phyloP scores from a whole-genome alignment of 2,329 filamentous ascomycete species.

The Mycocentrospora acerina region DNA sequence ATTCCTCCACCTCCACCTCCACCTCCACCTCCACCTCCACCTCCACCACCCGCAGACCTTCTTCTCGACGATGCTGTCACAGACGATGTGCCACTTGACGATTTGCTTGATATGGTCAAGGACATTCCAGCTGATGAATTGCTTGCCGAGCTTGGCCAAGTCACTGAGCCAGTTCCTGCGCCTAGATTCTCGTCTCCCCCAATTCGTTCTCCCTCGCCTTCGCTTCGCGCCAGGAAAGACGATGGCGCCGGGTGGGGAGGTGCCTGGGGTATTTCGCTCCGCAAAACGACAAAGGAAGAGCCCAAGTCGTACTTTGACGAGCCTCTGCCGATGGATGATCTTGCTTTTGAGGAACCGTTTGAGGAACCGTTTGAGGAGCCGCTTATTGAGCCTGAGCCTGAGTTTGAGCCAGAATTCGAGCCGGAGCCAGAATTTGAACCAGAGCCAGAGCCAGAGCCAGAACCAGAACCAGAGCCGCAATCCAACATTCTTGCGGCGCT shows the following conservation, averaged over 20 bases:
- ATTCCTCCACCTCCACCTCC: constrained; percentile 22
- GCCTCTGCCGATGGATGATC: constrained; percentile 5
- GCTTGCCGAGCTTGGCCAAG: constrained; percentile 40
- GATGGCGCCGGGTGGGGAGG: constrained; percentile 41
- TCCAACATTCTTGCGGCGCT: too few relatives aligned
- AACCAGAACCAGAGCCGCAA: constrained; percentile 55
- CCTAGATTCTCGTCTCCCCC: too few relatives aligned
- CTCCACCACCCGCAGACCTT: constrained; percentile 16
- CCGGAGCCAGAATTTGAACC: constrained; percentile 38
- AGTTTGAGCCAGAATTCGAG: constrained; percentile 31
- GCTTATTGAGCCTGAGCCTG: constrained; percentile 26
- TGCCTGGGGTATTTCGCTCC: constrained; percentile 49
- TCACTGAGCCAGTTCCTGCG: constrained; percentile 4
- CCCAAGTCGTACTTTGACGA: constrained; percentile 23
- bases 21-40: constrained; percentile 14
- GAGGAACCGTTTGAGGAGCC: constrained; percentile 24
- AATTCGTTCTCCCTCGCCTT: too few relatives aligned
- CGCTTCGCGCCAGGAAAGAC: constrained; percentile 1
- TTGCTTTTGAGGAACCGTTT: constrained; percentile 1
- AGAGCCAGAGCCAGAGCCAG: constrained; percentile 24
- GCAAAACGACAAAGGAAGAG: constrained; percentile 49
- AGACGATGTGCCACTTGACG: constrained; percentile 37
- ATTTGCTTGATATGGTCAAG: constrained; percentile 37
- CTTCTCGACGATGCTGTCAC: constrained; percentile 1
- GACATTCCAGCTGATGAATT: constrained; percentile 36